A percentile compares a stretch with the other conserved stretches of the same genome.
Evolutionary conservation across 352 stramenopile genomes (phyloP).

Genomic region (Phytopythium ostracodes): DNA sequence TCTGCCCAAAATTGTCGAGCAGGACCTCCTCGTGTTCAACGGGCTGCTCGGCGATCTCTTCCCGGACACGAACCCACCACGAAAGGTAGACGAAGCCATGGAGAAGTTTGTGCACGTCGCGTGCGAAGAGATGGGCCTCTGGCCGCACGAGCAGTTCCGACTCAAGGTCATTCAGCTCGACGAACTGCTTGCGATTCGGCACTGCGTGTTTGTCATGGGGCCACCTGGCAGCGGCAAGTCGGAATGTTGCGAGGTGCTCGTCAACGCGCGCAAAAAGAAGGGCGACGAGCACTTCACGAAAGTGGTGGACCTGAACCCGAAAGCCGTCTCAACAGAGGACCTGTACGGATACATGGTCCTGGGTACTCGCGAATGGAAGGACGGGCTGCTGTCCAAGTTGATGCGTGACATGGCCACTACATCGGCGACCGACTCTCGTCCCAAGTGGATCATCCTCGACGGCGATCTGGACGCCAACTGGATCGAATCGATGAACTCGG

Average conservation of each 20-base stretch:
- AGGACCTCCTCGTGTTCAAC: slow-evolving; percentile 93
- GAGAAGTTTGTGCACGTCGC: slow-evolving; percentile 89
- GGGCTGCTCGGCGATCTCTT: slow-evolving; percentile 93
- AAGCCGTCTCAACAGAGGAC: slow-evolving; percentile 94
- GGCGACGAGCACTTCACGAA: slow-evolving; percentile 60
- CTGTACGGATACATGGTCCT: slow-evolving; percentile 96
- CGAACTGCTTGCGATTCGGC: slow-evolving; percentile 91
- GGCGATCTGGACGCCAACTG: slow-evolving; percentile 85
- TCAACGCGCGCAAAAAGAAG: slow-evolving; percentile 72
- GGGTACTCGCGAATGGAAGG: slow-evolving; percentile 93
- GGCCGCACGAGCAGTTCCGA: slow-evolving; percentile 91
- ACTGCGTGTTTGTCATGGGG: slow-evolving; percentile 96
- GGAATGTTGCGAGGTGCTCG: slow-evolving; percentile 91
- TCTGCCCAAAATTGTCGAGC: slow-evolving; percentile 93
- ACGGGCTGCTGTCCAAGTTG: slow-evolving; percentile 92
- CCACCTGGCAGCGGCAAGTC: slow-evolving; percentile 91
- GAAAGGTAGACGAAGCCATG: slow-evolving; percentile 86
- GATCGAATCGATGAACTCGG: slow-evolving; percentile 90
- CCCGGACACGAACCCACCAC: slow-evolving; percentile 82
- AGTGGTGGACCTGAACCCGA: slow-evolving; percentile 92
- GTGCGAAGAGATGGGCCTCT: slow-evolving; percentile 86
- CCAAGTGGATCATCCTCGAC: slow-evolving; percentile 97
- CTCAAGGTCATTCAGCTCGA: slow-evolving; percentile 95
- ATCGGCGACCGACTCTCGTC: slow-evolving; percentile 48
- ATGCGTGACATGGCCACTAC: slow-evolving; percentile 89